Conservation (phyloP, 2,329 filamentous ascomycete genomes). For the Hypoxylon rubiginosum region DNA sequence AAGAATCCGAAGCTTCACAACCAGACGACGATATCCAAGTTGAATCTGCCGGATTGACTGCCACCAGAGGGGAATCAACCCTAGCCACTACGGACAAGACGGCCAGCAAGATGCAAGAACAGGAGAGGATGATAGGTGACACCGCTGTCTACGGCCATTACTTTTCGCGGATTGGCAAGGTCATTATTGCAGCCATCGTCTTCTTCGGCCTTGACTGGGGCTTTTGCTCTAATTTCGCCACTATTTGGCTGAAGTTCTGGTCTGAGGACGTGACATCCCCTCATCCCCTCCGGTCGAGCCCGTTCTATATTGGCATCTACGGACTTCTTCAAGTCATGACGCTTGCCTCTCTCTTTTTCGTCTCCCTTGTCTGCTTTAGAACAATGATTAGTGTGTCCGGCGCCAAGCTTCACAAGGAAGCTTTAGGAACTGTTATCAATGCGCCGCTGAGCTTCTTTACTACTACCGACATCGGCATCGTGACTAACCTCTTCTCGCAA, state of each 20-base stretch:
- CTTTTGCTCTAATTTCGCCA: conserved; percentile 42
- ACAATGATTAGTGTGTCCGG: conserved; percentile 33
- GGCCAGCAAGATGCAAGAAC: conserved; percentile 1
- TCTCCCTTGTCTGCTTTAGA: conserved; percentile 23
- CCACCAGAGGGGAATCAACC: background rate
- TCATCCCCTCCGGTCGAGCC: conserved; percentile 1
- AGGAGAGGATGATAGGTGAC: conserved; percentile 28
- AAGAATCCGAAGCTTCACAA: conserved; percentile 19
- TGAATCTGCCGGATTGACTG: background rate
- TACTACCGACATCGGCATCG: conserved; percentile 52
- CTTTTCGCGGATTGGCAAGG: conserved; percentile 38
- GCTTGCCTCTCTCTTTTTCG: conserved; percentile 34
- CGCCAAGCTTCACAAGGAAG: conserved; percentile 39
- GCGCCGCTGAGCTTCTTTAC: conserved; percentile 55
- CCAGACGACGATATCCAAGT: background rate
- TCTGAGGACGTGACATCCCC: conserved; percentile 28
- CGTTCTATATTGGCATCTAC: conserved; percentile 48
- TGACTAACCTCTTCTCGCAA: conserved; percentile 57
- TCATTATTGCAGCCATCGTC: conserved; percentile 24
- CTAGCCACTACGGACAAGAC: background rate
- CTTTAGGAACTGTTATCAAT: conserved; percentile 54
- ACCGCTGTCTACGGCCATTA: conserved; percentile 44
- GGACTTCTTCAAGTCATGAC: conserved; percentile 37
- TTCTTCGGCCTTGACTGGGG: conserved; percentile 35
- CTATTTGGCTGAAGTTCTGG: conserved; percentile 46